Base-by-base conservation (phyloP, 176 grass and related monocot genomes). In the Melocanna baccifera region DNA sequence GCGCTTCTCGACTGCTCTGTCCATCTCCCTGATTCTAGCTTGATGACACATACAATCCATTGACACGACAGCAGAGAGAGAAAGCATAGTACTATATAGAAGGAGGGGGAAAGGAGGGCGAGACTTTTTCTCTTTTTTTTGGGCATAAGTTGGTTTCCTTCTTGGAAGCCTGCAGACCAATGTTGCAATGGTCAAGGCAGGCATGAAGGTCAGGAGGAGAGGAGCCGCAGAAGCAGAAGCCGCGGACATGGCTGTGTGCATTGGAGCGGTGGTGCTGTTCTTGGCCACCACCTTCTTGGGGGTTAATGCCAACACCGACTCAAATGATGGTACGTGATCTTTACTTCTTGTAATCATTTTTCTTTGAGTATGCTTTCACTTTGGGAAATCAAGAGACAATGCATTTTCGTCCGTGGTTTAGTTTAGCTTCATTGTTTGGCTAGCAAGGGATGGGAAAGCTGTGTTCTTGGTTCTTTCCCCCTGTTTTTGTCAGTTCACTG, bases 271-370 rank as follows among this genome's bases (percentile, higher is more conserved):
- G 73, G 8, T 67, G 79, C 57, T 90, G 67, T 83, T 90, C 79
- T 73, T 90, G 79, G 73, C 50, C 25, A 25, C 30, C 42, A 36
- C 73, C 81, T 58, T 69, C 45, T 67, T 74, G 69, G 73, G 57
- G n/a, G 75, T 48, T 77, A 61, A 46, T 59, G 92, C 82, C 73
- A 70, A 58, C 57, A 94, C 92, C 3, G 78, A 92, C 82, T 74
- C 81, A 0, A 71, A 86, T 67, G 92, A 94, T 32, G 92, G 92
- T 86, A 69, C 79, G 73, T 45, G 25, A 5, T 68, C 39, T 42
- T 39, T 34, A 11, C 36, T 80, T 47, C 50, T 42, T 51, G n/a
- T 14, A 58, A 2, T 0, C 6, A 4, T 12, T 12, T 3, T 55
- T 71, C 12, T 55, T 15, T 25, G 20, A 13, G 68, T 34, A n/a